Evolutionary conservation across 2,329 filamentous ascomycete genomes (phyloP).

Genomic region (Pseudogymnoascus destructans): DNA sequence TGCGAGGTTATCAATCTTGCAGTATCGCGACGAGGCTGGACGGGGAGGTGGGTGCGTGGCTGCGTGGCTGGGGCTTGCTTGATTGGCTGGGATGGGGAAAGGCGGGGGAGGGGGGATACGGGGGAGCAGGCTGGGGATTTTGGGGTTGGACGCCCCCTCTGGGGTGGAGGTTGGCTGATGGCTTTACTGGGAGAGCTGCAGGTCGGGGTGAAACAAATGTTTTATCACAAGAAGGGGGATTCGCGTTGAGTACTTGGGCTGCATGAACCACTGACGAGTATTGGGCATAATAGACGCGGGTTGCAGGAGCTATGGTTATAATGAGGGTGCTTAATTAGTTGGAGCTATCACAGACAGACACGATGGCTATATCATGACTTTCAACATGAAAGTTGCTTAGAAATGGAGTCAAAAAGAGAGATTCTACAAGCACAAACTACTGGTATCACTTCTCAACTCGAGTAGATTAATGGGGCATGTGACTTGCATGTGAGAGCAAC

Average conservation of each 20-base stretch:
- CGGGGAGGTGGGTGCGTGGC: no score
- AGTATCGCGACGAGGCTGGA: not conserved
- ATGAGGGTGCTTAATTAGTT: not conserved
- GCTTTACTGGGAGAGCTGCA: not conserved
- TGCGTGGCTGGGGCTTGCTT: not conserved
- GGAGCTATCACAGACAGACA: not conserved
- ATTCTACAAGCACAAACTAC: not conserved
- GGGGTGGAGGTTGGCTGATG: not conserved
- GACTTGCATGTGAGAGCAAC: not conserved
- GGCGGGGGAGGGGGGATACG: constrained; percentile 3
- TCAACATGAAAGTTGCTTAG: not conserved
- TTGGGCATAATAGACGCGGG: not conserved
- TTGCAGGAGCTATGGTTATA: not conserved
- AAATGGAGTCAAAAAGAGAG: not conserved
- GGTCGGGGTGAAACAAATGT: constrained; percentile 1
- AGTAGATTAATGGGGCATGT: not conserved
- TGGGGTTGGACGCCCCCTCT: not conserved
- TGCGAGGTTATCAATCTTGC: not conserved
- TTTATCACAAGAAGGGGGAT: not conserved
- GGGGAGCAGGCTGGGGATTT: not conserved
- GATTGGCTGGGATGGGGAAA: not conserved
- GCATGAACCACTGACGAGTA: not conserved
- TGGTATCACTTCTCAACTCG: not conserved
- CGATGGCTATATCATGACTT: not conserved
- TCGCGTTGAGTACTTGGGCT: not conserved